These are phyloP conservation scores for Periconia digitata DNA, from an alignment of 2,329 filamentous ascomycete species.

Conservation along the genomic window DNA sequence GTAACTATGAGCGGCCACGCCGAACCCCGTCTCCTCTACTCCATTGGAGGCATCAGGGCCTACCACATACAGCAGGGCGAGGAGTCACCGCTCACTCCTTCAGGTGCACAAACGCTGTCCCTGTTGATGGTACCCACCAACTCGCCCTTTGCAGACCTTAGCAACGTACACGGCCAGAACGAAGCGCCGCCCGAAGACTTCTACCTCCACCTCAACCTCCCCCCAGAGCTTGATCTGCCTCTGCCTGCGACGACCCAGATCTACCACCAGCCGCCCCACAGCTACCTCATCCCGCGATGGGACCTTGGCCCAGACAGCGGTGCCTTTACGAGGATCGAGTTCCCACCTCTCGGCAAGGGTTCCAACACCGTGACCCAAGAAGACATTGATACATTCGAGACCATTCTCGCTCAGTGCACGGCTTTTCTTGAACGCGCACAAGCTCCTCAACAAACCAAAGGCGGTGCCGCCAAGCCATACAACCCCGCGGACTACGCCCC, in stretches of 20 bases:
- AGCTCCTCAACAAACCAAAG: slow-evolving; percentile 52
- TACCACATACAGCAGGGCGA: slow-evolving; percentile 89
- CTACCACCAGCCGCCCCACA: slow-evolving; percentile 89
- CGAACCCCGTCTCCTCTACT: slow-evolving; percentile 59
- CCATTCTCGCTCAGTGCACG: slow-evolving; percentile 95
- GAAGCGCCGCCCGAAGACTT: slow-evolving; percentile 72
- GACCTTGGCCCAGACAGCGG: slow-evolving; percentile 85
- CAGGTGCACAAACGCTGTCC: slow-evolving; percentile 87
- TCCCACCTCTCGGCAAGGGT: slow-evolving; percentile 72
- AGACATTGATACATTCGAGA: slow-evolving; percentile 95
- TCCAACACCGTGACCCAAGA: slow-evolving; percentile 72
- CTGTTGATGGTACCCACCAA: slow-evolving; percentile 94
- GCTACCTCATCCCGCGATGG: slow-evolving; percentile 94
- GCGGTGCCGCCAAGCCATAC: slow-evolving; percentile 55
- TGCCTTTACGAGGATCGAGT: slow-evolving; percentile 91
- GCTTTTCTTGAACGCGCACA: slow-evolving; percentile 86
- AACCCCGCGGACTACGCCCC: slow-evolving; percentile 80
- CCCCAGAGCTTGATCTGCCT: slow-evolving; percentile 90
- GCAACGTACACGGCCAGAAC: slow-evolving; percentile 59
- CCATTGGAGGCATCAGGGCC: slow-evolving; percentile 80
- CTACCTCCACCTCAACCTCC: slow-evolving; percentile 92
- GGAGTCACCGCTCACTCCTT: slow-evolving; percentile 78
- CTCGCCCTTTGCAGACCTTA: slow-evolving; percentile 63
- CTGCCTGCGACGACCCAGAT: slow-evolving; percentile 95
- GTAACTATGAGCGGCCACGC: slow-evolving; percentile 52